phyloP scores from a whole-genome alignment of 192 early-diverging fungal genomes.

The Funneliformis mosseae region DNA sequence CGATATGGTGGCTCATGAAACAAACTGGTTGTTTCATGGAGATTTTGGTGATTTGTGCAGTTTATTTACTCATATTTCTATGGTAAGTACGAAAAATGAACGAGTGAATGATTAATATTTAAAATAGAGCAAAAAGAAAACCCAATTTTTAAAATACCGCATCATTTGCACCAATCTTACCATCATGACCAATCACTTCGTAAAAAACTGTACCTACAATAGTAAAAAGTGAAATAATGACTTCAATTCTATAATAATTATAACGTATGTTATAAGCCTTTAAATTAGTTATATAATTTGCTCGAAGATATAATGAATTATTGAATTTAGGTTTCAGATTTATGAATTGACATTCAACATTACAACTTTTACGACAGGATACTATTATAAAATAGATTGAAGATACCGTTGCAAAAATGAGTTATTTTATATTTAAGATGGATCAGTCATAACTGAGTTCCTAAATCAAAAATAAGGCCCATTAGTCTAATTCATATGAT shows the following conservation, averaged over 20 bases:
- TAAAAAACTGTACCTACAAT: not conserved
- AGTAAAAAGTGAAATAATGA: not conserved
- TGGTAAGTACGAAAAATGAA: not conserved
- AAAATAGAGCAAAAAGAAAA: not conserved
- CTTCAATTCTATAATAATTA: not conserved
- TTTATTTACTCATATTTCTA: constrained; percentile 7
- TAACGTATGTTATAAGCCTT: not conserved
- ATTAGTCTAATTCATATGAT: too few relatives aligned
- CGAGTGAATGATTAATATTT: not conserved
- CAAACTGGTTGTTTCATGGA: constrained; percentile 12
- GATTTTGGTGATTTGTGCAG: constrained; percentile 15
- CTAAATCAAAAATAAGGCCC: too few relatives aligned
- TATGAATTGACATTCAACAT: not conserved
- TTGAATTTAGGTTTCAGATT: not conserved
- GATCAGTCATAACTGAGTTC: too few relatives aligned
- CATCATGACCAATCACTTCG: not conserved
- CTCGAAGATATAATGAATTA: not conserved
- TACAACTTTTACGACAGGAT: not conserved
- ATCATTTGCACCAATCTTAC: not conserved
- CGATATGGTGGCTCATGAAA: too few relatives aligned
- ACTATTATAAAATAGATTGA: too few relatives aligned
- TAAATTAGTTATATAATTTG: not conserved
- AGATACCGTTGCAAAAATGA: too few relatives aligned
- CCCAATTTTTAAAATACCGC: not conserved
- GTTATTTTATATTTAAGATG: too few relatives aligned